A percentile compares a stretch with the other conserved stretches of the same genome.
These are phyloP conservation scores for Orychophragmus violaceus DNA, from an alignment of 345 rosid genomes.

Conservation along the genomic window DNA sequence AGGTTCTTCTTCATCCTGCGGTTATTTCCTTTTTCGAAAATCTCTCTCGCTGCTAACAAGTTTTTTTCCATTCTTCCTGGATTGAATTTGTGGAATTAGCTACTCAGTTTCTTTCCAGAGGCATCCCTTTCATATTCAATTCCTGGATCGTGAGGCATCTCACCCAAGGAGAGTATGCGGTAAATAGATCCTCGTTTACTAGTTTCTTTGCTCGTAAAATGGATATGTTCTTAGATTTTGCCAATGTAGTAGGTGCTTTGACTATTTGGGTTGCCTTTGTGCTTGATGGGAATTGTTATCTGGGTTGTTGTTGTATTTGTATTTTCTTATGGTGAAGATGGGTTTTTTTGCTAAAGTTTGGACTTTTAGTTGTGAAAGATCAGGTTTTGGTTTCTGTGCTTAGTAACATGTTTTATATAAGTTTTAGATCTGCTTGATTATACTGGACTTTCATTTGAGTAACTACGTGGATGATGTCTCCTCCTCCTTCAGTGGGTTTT, in stretches of 20 bases:
- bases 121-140: slow-evolving; percentile 83
- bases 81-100: slow-evolving; percentile 32
- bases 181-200: slow-evolving; percentile 20
- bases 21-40: background rate
- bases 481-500: background rate
- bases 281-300: background rate
- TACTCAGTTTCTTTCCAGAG: slow-evolving; percentile 78
- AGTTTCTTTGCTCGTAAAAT: background rate
- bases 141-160: slow-evolving; percentile 86
- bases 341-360: background rate
- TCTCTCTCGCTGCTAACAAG: background rate
- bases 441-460: background rate
- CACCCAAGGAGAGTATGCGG: slow-evolving; percentile 70
- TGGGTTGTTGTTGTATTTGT: background rate
- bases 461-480: background rate
- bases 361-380: background rate
- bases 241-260: slow-evolving; percentile 7
- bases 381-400: background rate
- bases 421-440: background rate
- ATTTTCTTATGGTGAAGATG: background rate
- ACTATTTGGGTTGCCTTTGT: background rate
- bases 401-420: background rate
- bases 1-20: slow-evolving; percentile 30
- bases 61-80: background rate
- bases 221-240: background rate